Percentiles rank a stretch among this genome's conserved stretches.
phyloP scores from a whole-genome alignment of 139 green algal species.

The Picochlorum sp. region DNA sequence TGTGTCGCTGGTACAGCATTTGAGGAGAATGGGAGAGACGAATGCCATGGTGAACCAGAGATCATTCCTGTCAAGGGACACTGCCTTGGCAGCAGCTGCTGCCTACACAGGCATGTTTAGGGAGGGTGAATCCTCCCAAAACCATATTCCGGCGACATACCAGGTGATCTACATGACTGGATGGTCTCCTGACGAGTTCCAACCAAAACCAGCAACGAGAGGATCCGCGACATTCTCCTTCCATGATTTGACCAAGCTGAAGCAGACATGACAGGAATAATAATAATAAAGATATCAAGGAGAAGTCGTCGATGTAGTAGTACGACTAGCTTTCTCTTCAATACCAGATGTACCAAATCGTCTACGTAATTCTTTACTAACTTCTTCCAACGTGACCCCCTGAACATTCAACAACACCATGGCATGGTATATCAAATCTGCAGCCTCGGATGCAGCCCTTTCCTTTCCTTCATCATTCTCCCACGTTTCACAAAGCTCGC shows the following conservation, averaged over 20 bases:
- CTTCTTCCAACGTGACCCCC: conserved; percentile 75
- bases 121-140: conserved; percentile 11
- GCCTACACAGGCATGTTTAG: conserved; percentile 59
- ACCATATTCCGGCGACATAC: conserved; percentile 39
- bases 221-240: conserved; percentile 66
- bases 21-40: conserved; percentile 61
- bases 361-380: conserved; percentile 60
- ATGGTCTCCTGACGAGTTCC: conserved; percentile 54
- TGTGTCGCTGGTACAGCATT: conserved; percentile 51
- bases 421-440: conserved; percentile 95
- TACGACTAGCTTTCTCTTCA: conserved; percentile 79
- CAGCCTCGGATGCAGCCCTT: conserved; percentile 77
- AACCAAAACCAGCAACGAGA: conserved; percentile 47
- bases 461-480: conserved; percentile 79
- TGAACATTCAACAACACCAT: conserved; percentile 86
- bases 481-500: conserved; percentile 88
- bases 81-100: conserved; percentile 44
- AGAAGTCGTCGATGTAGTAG: conserved; percentile 21
- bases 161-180: conserved; percentile 85
- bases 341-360: conserved; percentile 75
- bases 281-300: neutral
- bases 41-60: conserved; percentile 46
- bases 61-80: conserved; percentile 38
- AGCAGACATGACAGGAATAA: neutral
- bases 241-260: conserved; percentile 30